These are phyloP conservation scores for Boehmeria nivea DNA, from an alignment of 306 rosid species.

Conservation along the genomic window DNA sequence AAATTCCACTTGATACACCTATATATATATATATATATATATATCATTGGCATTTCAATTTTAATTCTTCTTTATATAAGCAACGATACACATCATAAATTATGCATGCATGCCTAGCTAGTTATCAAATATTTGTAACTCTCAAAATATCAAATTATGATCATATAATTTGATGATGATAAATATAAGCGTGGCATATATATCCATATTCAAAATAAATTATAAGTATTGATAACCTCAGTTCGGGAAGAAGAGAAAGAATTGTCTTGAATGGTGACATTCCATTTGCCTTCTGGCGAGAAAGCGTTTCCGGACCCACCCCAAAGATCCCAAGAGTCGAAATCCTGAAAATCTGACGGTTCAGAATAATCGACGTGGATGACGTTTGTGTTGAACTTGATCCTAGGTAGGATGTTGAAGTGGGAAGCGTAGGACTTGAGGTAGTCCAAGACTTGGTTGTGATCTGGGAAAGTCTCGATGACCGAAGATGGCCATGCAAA, in stretches of 20 bases:
- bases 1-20: slow-evolving; percentile 20
- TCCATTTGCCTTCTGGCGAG: slow-evolving; percentile 16
- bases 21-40: not conserved
- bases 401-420: slow-evolving; percentile 16
- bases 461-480: slow-evolving; percentile 10
- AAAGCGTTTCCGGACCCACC: slow-evolving; percentile 19
- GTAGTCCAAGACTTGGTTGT: slow-evolving; percentile 20
- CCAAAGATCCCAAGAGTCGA: slow-evolving; percentile 18
- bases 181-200: no score
- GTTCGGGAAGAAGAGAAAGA: not conserved
- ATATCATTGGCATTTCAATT: no score
- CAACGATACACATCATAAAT: no score
- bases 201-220: no score
- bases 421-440: slow-evolving; percentile 20
- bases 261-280: slow-evolving; percentile 9
- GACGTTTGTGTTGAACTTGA: slow-evolving; percentile 22
- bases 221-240: not conserved
- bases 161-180: no score
- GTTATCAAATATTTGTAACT: no score
- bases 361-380: slow-evolving; percentile 5
- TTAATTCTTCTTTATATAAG: no score
- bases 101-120: no score
- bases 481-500: slow-evolving; percentile 26
- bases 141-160: no score
- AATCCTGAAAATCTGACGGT: not conserved